Evolutionary conservation across 2,329 filamentous ascomycete genomes (phyloP), one percentile per base, ranked within the genome.

Genomic region (Fonsecaea pedrosoi): DNA sequence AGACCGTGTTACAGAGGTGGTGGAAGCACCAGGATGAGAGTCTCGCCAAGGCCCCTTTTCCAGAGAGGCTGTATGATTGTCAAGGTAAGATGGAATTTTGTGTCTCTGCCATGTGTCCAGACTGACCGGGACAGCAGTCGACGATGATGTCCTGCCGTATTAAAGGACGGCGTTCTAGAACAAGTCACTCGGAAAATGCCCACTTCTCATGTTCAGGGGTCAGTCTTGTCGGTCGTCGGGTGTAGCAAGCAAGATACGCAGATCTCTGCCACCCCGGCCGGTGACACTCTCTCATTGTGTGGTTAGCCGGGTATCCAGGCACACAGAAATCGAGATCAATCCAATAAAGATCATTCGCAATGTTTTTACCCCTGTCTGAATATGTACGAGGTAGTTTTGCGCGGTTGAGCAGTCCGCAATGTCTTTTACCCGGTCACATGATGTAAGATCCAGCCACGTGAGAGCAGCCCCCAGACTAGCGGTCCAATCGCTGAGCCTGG

Each of bases 21-120:
- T 65, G 63, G 63, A 54, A 54, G 34, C 40, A 60, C 8, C 62
- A 65, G 18, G 62, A 60, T 60, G 40, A 60, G 50, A 59, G 15
- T 5, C 40, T n/a, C 9, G 34, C 32, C 10, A 10, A 34, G 7
- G 15, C 59, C 18, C 48, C 18, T 7, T 55, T 54, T 13, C 10
- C 9, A 21, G 59, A 25, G 53, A 6, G n/a, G 30, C 34, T 54
- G 7, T 25, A 25, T 8, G 50, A 21, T 12, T 40, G 13, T 45
- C 50, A 55, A 62, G 50, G 48, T 55, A 25, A 42, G 34, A 25
- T 34, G 4, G 35, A 35, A 10, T n/a, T 58, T 55, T 13, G 8
- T 35, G 21, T 55, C 30, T 55, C 9, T 35, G 13, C 30, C 35
- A n/a, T 35, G 53, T 18, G 4, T 37, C n/a, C 34, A 8, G 30